Percentiles rank a stretch among this genome's conserved stretches.
phyloP scores from a whole-genome alignment of 352 stramenopile genomes.

The Phytophthora lateralis region DNA sequence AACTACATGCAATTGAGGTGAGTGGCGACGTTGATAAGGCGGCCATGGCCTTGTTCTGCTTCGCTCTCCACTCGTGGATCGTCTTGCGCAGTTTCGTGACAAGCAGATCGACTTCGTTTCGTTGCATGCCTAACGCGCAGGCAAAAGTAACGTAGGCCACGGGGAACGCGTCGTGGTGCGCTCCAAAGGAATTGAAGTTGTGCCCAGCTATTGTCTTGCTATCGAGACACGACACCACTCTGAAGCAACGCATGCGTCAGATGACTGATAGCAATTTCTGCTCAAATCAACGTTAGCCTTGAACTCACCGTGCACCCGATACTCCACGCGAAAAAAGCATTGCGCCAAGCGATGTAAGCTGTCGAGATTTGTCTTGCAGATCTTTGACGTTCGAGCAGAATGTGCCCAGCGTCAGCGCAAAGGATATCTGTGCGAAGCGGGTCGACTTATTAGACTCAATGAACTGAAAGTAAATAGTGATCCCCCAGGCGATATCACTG shows the following conservation, averaged over 20 bases:
- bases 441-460: not conserved
- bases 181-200: constrained; percentile 94
- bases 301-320: constrained; percentile 88
- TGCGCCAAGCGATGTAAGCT: constrained; percentile 93
- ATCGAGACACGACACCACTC: constrained; percentile 89
- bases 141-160: constrained; percentile 97
- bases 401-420: constrained; percentile 91
- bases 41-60: constrained; percentile 27
- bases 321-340: constrained; percentile 98
- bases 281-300: not conserved
- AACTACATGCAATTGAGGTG: not conserved
- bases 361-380: constrained; percentile 35
- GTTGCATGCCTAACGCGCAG: constrained; percentile 94
- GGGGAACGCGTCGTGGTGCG: constrained; percentile 87
- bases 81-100: constrained; percentile 91
- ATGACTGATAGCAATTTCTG: not conserved
- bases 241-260: constrained; percentile 23
- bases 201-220: constrained; percentile 91
- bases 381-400: constrained; percentile 41
- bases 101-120: constrained; percentile 93
- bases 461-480: not conserved
- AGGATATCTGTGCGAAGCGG: constrained; percentile 61
- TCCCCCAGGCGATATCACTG: not conserved
- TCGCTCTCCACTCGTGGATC: constrained; percentile 85
- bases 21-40: constrained; percentile 1